phyloP scores from a whole-genome alignment of 306 rosid species.

The Luffa aegyptiaca region DNA sequence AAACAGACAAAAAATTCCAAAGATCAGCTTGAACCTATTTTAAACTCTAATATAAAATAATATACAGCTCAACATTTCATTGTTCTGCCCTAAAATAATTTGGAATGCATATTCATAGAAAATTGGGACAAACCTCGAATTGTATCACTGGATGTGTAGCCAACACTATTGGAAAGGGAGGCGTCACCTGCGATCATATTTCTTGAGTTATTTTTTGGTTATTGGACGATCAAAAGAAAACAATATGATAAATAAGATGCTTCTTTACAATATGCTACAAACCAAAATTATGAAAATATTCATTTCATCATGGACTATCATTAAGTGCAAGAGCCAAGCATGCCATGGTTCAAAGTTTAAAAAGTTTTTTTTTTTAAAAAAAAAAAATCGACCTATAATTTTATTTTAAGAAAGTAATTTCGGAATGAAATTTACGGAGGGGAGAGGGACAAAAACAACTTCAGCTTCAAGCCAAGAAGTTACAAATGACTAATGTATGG shows the following conservation, averaged over 20 bases:
- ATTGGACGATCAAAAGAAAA: neutral
- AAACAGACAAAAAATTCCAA: neutral
- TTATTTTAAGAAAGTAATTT: neutral
- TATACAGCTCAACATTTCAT: neutral
- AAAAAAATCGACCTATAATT: neutral
- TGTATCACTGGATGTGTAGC: slow-evolving; percentile 73
- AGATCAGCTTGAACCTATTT: neutral
- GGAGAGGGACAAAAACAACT: neutral
- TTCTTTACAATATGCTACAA: neutral
- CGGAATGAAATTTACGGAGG: neutral
- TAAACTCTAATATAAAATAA: neutral
- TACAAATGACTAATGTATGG: neutral
- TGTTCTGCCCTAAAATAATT: neutral
- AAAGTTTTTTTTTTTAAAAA: neutral
- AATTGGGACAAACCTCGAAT: slow-evolving; percentile 53
- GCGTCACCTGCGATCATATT: slow-evolving; percentile 66
- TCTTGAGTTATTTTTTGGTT: slow-evolving; percentile 20
- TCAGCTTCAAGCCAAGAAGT: neutral
- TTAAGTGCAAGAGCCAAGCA: neutral
- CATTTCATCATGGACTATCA: neutral
- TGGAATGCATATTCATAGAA: slow-evolving; percentile 3
- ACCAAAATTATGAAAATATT: neutral
- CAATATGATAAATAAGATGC: neutral
- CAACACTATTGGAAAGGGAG: slow-evolving; percentile 63
- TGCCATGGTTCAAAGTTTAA: neutral